Evolutionary conservation across 1,139 yeast genomes (phyloP).

Genomic region (Yamadazyma dendronema): DNA sequence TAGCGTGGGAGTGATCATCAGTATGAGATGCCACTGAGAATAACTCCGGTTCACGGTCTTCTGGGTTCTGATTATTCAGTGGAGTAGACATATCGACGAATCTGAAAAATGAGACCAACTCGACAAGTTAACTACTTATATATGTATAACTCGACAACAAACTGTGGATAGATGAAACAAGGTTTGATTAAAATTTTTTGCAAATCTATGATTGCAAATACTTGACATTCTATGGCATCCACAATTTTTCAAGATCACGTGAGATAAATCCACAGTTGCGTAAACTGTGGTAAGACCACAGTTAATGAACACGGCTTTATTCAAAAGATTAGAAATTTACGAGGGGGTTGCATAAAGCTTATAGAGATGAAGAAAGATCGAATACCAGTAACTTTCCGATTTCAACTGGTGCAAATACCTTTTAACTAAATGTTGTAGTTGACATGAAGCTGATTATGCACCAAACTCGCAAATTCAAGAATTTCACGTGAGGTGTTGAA

Average conservation of each 20-base stretch:
- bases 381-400: too few species aligned
- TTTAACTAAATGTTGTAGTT: background rate
- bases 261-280: too few species aligned
- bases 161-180: background rate
- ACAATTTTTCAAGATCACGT: slow-evolving; percentile 23
- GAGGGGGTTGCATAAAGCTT: too few species aligned
- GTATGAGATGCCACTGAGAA: slow-evolving; percentile 10
- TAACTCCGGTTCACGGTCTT: slow-evolving; percentile 9
- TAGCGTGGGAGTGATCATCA: slow-evolving; percentile 5
- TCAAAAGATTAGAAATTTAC: background rate
- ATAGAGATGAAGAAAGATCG: too few species aligned
- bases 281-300: too few species aligned
- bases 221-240: slow-evolving; percentile 11
- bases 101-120: background rate
- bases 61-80: background rate
- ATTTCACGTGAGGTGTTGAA: background rate
- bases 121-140: background rate
- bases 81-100: background rate
- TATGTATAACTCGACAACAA: background rate
- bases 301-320: background rate
- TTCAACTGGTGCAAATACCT: background rate
- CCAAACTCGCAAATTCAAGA: background rate
- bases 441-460: background rate
- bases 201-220: slow-evolving; percentile 3
- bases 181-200: background rate